Evolutionary conservation across 169 alveolate species (phyloP).

Genomic region (Blepharisma undulans): DNA sequence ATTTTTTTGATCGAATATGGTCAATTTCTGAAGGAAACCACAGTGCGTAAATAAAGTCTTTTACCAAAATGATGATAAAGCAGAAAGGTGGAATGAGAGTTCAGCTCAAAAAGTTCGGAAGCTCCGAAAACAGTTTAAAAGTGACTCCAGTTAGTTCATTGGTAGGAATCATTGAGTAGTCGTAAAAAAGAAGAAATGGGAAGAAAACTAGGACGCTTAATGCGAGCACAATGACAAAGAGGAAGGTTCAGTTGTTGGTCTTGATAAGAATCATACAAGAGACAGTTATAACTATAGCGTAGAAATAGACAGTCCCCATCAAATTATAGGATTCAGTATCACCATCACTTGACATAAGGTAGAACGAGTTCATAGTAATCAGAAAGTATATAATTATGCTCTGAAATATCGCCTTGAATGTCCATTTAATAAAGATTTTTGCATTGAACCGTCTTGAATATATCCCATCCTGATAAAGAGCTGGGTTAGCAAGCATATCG

Average conservation of each 20-base stretch:
- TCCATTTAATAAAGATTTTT: conserved; percentile 18
- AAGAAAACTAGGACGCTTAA: background rate
- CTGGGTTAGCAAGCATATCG: background rate
- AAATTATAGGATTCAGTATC: background rate
- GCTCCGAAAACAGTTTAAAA: background rate
- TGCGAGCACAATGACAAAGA: background rate
- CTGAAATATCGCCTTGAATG: background rate
- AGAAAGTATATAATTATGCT: background rate
- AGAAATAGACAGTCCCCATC: background rate
- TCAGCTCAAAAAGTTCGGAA: background rate
- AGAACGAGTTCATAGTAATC: background rate
- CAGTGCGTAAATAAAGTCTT: background rate
- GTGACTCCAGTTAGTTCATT: background rate
- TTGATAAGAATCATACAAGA: background rate
- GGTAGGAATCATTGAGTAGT: background rate
- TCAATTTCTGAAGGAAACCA: background rate
- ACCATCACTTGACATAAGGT: background rate
- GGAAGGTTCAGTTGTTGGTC: background rate
- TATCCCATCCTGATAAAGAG: conserved; percentile 20
- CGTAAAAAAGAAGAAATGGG: background rate
- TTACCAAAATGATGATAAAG: background rate
- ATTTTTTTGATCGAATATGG: background rate
- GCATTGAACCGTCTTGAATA: conserved; percentile 31
- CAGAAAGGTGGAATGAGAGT: background rate
- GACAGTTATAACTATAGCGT: background rate